phyloP scores from a whole-genome alignment of 345 rosid species.

The Heritiera littoralis region DNA sequence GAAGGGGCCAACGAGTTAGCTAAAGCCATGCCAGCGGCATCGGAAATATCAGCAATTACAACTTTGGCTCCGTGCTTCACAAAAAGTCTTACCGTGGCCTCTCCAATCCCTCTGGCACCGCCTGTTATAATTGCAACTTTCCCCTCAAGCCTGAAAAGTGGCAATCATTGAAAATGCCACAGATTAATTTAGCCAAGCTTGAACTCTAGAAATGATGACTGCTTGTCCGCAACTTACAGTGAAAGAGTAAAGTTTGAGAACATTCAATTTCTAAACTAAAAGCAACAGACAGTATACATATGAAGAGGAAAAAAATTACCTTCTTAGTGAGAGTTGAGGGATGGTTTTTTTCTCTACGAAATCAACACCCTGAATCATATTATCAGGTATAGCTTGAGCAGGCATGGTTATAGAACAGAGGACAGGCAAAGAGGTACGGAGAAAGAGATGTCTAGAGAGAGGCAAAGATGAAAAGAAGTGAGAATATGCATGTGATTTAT shows the following conservation, averaged over 20 bases:
- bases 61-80: conserved; percentile 82
- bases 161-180: not conserved
- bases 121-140: conserved; percentile 82
- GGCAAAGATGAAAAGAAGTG: conserved; percentile 1
- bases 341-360: not conserved
- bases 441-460: not conserved
- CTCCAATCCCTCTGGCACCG: conserved; percentile 93
- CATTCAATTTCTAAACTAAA: not conserved
- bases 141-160: conserved; percentile 61
- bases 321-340: not conserved
- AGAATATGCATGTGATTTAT: not conserved
- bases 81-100: conserved; percentile 63
- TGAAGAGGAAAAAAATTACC: not conserved
- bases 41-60: conserved; percentile 73
- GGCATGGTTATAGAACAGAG: conserved; percentile 15
- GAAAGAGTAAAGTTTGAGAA: not conserved
- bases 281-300: not conserved
- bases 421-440: not conserved
- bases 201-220: not conserved
- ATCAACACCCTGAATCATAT: not conserved
- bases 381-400: conserved; percentile 2
- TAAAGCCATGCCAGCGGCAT: conserved; percentile 41
- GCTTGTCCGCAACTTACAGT: not conserved
- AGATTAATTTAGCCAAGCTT: not conserved
- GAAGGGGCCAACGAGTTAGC: conserved; percentile 51